Percentiles rank a stretch among this genome's conserved stretches.
Evolutionary conservation across 2,329 filamentous ascomycete species (phyloP).

Genomic region (Fusarium sp.): DNA sequence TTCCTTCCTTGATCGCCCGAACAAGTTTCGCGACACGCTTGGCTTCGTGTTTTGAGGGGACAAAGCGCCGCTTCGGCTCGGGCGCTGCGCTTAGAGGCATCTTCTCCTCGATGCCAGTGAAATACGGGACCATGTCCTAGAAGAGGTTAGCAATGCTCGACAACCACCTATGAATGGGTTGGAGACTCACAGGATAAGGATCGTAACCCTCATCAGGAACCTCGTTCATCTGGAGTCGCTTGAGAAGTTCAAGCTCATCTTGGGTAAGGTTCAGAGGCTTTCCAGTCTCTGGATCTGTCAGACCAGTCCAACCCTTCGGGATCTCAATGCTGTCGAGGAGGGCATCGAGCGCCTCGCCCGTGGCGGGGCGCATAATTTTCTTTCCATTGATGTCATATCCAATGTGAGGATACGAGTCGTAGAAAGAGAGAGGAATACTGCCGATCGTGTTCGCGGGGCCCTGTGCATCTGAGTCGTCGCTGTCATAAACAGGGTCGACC

Average conservation of each 20-base stretch:
- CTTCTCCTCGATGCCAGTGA: slow-evolving; percentile 87
- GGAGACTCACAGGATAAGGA: slow-evolving; percentile 79
- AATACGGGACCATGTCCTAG: slow-evolving; percentile 90
- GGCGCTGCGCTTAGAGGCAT: slow-evolving; percentile 97
- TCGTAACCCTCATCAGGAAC: slow-evolving; percentile 89
- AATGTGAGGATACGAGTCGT: slow-evolving; percentile 97
- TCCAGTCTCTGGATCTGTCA: slow-evolving; percentile 93
- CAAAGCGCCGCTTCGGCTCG: slow-evolving; percentile 93
- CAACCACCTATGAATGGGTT: not conserved
- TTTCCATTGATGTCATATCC: slow-evolving; percentile 99
- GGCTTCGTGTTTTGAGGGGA: slow-evolving; percentile 96
- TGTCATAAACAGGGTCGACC: slow-evolving; percentile 94
- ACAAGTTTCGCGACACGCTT: slow-evolving; percentile 98
- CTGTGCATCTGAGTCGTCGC: slow-evolving; percentile 89
- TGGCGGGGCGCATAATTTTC: slow-evolving; percentile 95
- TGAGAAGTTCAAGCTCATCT: slow-evolving; percentile 89
- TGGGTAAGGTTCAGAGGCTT: slow-evolving; percentile 89
- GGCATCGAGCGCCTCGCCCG: slow-evolving; percentile 92
- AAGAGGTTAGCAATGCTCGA: slow-evolving; percentile 20
- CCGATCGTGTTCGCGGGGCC: slow-evolving; percentile 91
- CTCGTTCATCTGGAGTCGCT: slow-evolving; percentile 90
- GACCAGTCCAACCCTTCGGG: slow-evolving; percentile 95
- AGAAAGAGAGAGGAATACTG: slow-evolving; percentile 92
- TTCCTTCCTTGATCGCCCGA: slow-evolving; percentile 92
- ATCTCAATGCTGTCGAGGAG: slow-evolving; percentile 96